These are phyloP conservation scores for Gypsophila paniculata DNA, from an alignment of 179 eudicot genomes.

Conservation along the genomic window DNA sequence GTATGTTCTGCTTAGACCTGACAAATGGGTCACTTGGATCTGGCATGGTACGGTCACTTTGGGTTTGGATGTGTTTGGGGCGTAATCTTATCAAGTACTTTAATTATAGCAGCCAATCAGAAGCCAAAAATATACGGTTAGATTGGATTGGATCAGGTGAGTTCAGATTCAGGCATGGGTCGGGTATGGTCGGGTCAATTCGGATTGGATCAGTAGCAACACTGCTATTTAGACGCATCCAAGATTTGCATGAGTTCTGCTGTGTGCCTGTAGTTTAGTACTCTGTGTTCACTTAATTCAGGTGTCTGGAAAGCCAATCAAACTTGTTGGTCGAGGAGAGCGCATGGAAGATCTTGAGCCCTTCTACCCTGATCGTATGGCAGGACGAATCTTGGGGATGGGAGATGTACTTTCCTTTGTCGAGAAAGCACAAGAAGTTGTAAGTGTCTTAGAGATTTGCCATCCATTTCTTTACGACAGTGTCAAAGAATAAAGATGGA, in stretches of 20 bases:
- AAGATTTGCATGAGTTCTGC: slow-evolving; percentile 4
- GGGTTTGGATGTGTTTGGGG: too few species aligned
- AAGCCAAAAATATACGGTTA: too few species aligned
- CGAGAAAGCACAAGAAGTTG: slow-evolving; percentile 98
- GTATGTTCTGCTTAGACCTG: not conserved
- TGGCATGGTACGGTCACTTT: too few species aligned
- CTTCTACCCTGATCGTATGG: slow-evolving; percentile 98
- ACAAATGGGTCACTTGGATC: too few species aligned
- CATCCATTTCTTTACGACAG: slow-evolving; percentile 5
- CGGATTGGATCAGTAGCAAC: too few species aligned
- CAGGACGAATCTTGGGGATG: slow-evolving; percentile 96
- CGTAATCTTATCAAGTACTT: too few species aligned
- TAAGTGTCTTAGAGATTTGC: slow-evolving; percentile 39
- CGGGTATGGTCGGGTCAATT: too few species aligned
- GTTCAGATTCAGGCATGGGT: too few species aligned
- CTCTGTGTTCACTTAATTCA: slow-evolving; percentile 25
- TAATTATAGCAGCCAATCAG: too few species aligned
- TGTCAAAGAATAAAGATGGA: slow-evolving; percentile 6
- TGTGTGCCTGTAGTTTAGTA: not conserved
- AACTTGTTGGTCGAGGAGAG: slow-evolving; percentile 97
- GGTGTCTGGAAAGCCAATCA: slow-evolving; percentile 99
- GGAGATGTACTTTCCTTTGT: slow-evolving; percentile 98
- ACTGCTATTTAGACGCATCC: not conserved
- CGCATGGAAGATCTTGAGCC: slow-evolving; percentile 99
- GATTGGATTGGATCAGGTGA: too few species aligned